Base-by-base conservation (phyloP, 2,329 filamentous ascomycete species). In the Cercospora sp. region DNA sequence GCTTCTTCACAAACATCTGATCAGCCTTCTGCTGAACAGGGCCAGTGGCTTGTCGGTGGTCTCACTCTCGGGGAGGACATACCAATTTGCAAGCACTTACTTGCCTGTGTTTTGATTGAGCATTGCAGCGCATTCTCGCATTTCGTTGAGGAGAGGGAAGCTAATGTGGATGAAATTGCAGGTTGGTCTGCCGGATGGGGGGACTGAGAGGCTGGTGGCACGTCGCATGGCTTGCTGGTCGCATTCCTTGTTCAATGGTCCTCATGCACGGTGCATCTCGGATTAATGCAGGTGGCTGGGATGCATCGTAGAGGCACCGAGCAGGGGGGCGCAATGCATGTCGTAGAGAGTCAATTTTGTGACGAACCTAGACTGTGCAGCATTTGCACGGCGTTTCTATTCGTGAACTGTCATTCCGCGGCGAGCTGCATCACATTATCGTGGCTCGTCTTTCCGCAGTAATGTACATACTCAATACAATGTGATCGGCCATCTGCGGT, bases 51-150 rank as follows among this genome's bases (percentile, higher is more conserved):
- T 3, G 72, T 88, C 72, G 87, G 88, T 0, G 87, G 87, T 0
- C 61, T 85, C 63, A 83, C 81, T 65, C 80, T 59, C 73, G 77
- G 64, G 31, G 71, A 3, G 76, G 80, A 42, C 81, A 85, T 67
- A 64, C 84, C 85, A 5, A 73, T 91, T 80, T 99, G 94, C 78
- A 97, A 97, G 81, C 94, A 99, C 79, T 80, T 98, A 5, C 85
- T 98, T 16, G 94, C 94, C 1, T 96, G 92, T 78, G 80, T 94
- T 48, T 78, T 98, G 65, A 89, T 85, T 5, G 89, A 92, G 77
- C 83, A 84, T 58, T 94, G 91, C 82, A 77, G 77, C 3, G 78
- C 89, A 30, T 85, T 95, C 72, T 85, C 83, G 4, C 74, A 75
- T 0, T 87, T 86, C 73, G 83, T 90, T 16, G 83, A 86, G 66